Percentiles rank a stretch among this genome's conserved stretches.
Conservation (phyloP, 1,284 basidiomycete species). For the Irpex lacteus region DNA sequence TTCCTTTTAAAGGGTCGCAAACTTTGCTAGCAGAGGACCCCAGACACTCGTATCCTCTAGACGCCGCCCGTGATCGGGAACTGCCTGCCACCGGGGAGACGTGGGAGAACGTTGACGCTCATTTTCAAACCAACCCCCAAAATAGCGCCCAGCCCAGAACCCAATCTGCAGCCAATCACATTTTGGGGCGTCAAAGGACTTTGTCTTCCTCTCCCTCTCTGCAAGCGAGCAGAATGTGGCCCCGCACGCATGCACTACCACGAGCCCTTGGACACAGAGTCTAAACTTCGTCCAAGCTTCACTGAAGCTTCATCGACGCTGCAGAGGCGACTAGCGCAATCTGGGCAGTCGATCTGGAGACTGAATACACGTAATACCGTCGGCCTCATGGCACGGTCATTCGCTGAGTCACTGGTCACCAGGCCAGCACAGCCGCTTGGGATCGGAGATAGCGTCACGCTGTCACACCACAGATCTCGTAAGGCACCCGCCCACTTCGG, state of each 20-base stretch:
- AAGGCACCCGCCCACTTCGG: slow-evolving; percentile 23
- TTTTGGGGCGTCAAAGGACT: slow-evolving; percentile 10
- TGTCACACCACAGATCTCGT: slow-evolving; percentile 16
- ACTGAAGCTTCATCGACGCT: not conserved
- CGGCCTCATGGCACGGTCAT: slow-evolving; percentile 5
- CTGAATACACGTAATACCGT: slow-evolving; percentile 1
- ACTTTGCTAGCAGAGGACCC: slow-evolving; percentile 7
- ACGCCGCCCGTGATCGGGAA: slow-evolving; percentile 7
- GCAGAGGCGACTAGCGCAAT: not conserved
- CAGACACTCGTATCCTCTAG: slow-evolving; percentile 1
- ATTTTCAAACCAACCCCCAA: not conserved
- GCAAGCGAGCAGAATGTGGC: not conserved
- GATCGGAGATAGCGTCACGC: slow-evolving; percentile 28
- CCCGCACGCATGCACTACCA: no score
- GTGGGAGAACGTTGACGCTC: slow-evolving; percentile 14
- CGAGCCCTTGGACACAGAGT: no score
- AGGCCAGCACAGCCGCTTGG: slow-evolving; percentile 31
- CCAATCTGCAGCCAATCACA: slow-evolving; percentile 14
- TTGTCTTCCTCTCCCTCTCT: not conserved
- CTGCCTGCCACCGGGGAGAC: slow-evolving; percentile 7
- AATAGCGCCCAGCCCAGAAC: slow-evolving; percentile 6
- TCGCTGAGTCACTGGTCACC: slow-evolving; percentile 19
- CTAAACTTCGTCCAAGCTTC: no score
- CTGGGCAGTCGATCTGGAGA: not conserved
- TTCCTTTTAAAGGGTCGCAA: slow-evolving; percentile 12